Base-by-base conservation (phyloP, 257 asterid species). In the Ilex aquifolium region DNA sequence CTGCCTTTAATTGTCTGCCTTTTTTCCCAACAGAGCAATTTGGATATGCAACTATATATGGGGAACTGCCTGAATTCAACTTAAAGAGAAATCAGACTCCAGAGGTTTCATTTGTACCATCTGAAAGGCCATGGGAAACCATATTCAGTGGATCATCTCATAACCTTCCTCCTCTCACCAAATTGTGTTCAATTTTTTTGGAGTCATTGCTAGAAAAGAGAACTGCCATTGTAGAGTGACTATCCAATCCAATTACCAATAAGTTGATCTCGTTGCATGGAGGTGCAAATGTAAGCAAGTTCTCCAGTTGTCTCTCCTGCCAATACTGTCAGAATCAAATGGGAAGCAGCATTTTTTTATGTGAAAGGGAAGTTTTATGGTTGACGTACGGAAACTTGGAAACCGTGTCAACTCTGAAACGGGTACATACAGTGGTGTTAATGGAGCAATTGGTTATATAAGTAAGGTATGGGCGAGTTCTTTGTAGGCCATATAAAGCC, bases 61-160 rank as follows among this genome's bases (percentile, higher is more conserved):
- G 96, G 36, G 91, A 88, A 63, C 76, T 89, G 53, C 85, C 95
- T 1, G 90, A 80, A 62, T 77, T 81, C 67, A 76, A 72, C 29
- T 36, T 79, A 68, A 65, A 77, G 72, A 70, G 52, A 50, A 79
- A 82, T 7, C 59, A 69, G 56, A 67, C 77, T 10, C 69, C 71
- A 32, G 14, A 36, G 2, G 61, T 68, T 61, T 65, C 74, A 39
- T 67, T 80, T 16, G 66, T 70, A 62, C 65, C 80, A 10, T 69
- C 84, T 7, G 95, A 71, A 31, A 79, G 76, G 63, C 59, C 64
- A n/a, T 87, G 91, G 95, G 86, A 79, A 71, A 79, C 78, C 14
- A 57, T 92, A 68, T 85, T 85, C 69, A 77, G 85, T 54, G 98
- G 97, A 53, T 90, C 95, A 61, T 86, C 99, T 66, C 95, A 92